Percentiles rank a stretch among this genome's conserved stretches.
phyloP scores from a whole-genome alignment of 768 basidiomycete genomes.

The Kwoniella dejecticola region DNA sequence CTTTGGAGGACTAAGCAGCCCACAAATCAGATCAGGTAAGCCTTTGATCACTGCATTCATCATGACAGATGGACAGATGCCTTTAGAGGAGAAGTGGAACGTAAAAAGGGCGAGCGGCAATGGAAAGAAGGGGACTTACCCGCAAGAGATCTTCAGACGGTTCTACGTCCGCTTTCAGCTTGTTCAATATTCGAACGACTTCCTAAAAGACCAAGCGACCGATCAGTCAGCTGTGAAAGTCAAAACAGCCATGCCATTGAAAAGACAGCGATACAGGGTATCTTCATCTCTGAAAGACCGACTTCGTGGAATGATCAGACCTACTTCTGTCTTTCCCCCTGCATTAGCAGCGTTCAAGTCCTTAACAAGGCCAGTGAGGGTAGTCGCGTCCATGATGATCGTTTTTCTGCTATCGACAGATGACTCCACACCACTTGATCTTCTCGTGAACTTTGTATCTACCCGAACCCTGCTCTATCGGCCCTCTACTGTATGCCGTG shows the following conservation, averaged over 20 bases:
- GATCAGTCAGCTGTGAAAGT: no score
- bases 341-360: constrained; percentile 41
- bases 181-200: constrained; percentile 40
- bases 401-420: no score
- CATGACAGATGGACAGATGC: background rate
- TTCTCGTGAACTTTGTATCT: no score
- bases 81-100: background rate
- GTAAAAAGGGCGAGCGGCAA: background rate
- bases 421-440: no score
- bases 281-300: no score
- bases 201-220: no score
- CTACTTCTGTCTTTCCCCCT: constrained; percentile 39
- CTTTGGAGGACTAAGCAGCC: constrained; percentile 46
- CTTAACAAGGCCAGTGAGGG: constrained; percentile 31
- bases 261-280: no score
- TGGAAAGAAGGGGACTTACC: constrained; percentile 31
- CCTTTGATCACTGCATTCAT: no score
- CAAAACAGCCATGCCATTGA: no score
- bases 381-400: constrained; percentile 35
- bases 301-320: background rate
- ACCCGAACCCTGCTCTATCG: no score
- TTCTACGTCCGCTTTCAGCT: constrained; percentile 39
- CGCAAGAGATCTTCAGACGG: constrained; percentile 49
- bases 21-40: no score
- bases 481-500: no score